Evolutionary conservation across 176 grass and related monocot species (phyloP).

Genomic region (Pharus latifolius): DNA sequence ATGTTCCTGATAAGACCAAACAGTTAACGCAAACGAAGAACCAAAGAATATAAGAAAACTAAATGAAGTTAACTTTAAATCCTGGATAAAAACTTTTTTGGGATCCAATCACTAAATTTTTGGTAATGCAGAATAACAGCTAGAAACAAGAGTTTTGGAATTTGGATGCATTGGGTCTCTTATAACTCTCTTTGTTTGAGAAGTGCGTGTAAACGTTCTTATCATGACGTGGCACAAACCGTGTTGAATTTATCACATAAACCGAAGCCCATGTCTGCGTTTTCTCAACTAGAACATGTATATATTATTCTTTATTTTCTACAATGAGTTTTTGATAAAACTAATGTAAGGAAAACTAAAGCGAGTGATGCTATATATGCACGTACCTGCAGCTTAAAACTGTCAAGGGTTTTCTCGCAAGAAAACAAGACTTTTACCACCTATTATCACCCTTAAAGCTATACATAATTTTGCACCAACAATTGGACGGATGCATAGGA

Average conservation of each 20-base stretch:
- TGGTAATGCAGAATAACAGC: no score
- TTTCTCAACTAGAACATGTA: neutral
- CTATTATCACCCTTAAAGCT: neutral
- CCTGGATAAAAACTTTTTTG: no score
- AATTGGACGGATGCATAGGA: no score
- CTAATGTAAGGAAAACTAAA: neutral
- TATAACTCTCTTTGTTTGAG: no score
- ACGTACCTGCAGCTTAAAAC: neutral
- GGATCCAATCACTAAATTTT: neutral
- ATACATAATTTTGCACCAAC: neutral
- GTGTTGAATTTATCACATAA: neutral
- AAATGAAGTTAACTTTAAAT: neutral
- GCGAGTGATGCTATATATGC: neutral
- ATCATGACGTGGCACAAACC: neutral
- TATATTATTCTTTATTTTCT: neutral
- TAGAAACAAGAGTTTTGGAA: no score
- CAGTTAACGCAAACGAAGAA: neutral
- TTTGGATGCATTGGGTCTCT: no score
- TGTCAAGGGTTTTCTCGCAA: neutral
- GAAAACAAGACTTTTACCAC: neutral
- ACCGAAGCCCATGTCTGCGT: neutral
- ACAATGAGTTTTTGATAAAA: neutral
- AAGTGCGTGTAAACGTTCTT: neutral
- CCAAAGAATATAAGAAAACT: neutral
- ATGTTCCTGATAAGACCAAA: neutral